Conservation (phyloP, 73 alveolate genomes). For the Blepharisma japonicum region DNA sequence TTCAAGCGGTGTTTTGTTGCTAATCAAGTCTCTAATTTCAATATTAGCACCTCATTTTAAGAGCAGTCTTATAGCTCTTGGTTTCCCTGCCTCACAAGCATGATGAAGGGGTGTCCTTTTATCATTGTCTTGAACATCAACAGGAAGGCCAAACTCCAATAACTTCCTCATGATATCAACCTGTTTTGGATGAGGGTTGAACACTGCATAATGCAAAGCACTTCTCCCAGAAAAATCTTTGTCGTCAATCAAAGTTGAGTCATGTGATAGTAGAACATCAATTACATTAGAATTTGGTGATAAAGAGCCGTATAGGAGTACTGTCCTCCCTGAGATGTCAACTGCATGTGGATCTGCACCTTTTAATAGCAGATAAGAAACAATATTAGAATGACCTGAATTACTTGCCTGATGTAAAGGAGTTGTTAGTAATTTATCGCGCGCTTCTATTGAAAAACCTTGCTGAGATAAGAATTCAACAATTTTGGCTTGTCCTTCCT, state of each 20-base stretch:
- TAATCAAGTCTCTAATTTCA: conserved; percentile 37
- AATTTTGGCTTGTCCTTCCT: conserved; percentile 68
- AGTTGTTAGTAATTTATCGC: conserved; percentile 84
- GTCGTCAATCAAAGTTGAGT: conserved; percentile 32
- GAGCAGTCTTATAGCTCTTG: conserved; percentile 49
- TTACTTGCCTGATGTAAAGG: conserved; percentile 90
- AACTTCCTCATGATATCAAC: conserved; percentile 47
- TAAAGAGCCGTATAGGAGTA: neutral
- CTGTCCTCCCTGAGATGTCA: neutral
- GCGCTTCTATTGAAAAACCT: conserved; percentile 60
- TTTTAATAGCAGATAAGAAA: conserved; percentile 57
- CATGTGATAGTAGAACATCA: neutral
- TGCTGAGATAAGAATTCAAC: conserved; percentile 54
- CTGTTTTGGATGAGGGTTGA: conserved; percentile 43
- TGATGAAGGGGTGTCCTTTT: conserved; percentile 62
- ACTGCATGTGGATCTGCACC: conserved; percentile 67
- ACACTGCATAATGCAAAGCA: conserved; percentile 84
- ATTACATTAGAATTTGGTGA: neutral
- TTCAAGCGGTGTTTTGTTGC: conserved; percentile 52
- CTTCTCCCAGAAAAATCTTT: conserved; percentile 70
- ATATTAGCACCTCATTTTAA: conserved; percentile 55
- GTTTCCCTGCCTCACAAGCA: conserved; percentile 57
- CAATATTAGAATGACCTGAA: conserved; percentile 73
- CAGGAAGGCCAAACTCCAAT: conserved; percentile 46
- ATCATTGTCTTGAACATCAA: conserved; percentile 54